Base-by-base conservation (phyloP, 2,329 filamentous ascomycete genomes). In the Calycina herbarum region DNA sequence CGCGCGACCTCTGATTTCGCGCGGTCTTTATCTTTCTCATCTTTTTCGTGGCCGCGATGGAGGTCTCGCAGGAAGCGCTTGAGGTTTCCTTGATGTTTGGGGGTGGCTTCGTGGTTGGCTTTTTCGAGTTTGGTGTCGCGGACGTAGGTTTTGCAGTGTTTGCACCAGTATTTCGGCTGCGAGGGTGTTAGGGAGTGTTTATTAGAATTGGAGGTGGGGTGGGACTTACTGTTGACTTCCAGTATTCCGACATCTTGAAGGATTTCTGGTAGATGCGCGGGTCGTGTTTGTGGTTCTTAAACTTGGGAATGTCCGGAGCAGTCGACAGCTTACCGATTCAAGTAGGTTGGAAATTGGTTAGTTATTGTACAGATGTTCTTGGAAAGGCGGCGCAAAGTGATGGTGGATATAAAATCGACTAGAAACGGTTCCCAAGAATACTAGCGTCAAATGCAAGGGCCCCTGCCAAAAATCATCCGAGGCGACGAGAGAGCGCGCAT, bases 131-230 rank as follows among this genome's bases (percentile, higher is more conserved):
- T 89, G 27, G 94, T 97, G 82, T 99, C 95, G 79, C 92, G 91
- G 60, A 99, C 91, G 79, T 89, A 98, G 76, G 86, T 86, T 76
- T 88, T 87, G 85, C 95, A 99, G 82, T 97, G 92, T 79, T 98
- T 98, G 86, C 95, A 99, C 93, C 94, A 98, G 81, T 96, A 96
- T 77, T 90, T 94, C 5, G 94, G 94, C 77, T 88, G 64, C 59
- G 11, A 63, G 27, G 17, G 24, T 11, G 33, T 59, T 20, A 27
- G n/a, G 7, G 15, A 24, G 11, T 38, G 35, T n/a, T 57, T 20
- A 54, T 31, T 45, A 11, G 24, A 35, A 56, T 27, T 1, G 4
- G 15, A 17, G 42, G 35, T 2, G 31, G 8, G 27, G 29, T 42
- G 8, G 29, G 20, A 75, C 81, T 78, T 76, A 87, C 86, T 40